These are phyloP conservation scores for Taiozyma sp. DNA, from an alignment of 1,139 yeast species.

Conservation along the genomic window DNA sequence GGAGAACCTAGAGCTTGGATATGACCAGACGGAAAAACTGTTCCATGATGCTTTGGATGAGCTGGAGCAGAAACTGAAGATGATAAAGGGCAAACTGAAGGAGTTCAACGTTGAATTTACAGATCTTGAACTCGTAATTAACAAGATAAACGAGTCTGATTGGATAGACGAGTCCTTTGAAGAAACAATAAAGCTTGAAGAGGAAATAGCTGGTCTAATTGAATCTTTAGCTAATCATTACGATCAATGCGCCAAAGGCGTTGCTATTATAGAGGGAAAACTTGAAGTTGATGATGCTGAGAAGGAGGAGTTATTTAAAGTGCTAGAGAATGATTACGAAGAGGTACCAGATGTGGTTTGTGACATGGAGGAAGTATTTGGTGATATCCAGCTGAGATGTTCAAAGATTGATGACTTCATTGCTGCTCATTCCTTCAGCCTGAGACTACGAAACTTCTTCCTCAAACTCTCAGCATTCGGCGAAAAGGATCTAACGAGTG, in stretches of 20 bases:
- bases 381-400: constrained; percentile 27
- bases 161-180: constrained; percentile 15
- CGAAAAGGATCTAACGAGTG: constrained; percentile 19
- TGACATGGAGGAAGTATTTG: constrained; percentile 28
- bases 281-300: constrained; percentile 20
- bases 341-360: constrained; percentile 32
- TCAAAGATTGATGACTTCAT: constrained; percentile 21
- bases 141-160: constrained; percentile 7
- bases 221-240: constrained; percentile 76
- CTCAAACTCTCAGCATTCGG: constrained; percentile 11
- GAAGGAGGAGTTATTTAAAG: constrained; percentile 32
- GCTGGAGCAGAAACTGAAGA: constrained; percentile 12
- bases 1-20: constrained; percentile 22
- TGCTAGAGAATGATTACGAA: constrained; percentile 32
- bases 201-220: constrained; percentile 63
- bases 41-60: constrained; percentile 21
- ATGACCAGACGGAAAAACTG: constrained; percentile 22
- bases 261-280: constrained; percentile 24
- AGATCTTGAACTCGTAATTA: constrained; percentile 16
- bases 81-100: constrained; percentile 20
- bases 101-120: constrained; percentile 14
- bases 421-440: background rate
- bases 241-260: constrained; percentile 60
- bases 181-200: constrained; percentile 51
- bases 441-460: background rate